Conservation (phyloP, 2,329 filamentous ascomycete species). For the Pseudogymnoascus sp. region DNA sequence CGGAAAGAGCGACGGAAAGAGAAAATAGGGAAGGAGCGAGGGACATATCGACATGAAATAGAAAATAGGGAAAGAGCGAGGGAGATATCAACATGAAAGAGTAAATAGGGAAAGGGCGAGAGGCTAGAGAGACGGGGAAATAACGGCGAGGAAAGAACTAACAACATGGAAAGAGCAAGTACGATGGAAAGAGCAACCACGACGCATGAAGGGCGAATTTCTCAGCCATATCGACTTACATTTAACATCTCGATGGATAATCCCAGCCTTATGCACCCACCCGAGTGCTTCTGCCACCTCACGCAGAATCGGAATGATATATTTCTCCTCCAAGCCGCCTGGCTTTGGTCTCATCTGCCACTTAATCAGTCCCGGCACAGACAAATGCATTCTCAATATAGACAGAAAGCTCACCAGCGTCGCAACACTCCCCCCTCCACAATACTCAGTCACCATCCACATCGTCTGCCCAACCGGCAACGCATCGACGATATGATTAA, state of each 20-base stretch:
- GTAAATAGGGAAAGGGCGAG: too few species aligned
- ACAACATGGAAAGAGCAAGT: too few species aligned
- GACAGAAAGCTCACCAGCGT: conserved; percentile 48
- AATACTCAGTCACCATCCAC: conserved; percentile 86
- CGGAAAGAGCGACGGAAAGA: neutral
- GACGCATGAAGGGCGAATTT: too few species aligned
- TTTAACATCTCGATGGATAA: conserved; percentile 66
- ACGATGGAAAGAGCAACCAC: neutral
- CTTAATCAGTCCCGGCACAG: conserved; percentile 15
- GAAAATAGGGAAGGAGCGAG: neutral
- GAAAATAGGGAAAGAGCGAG: too few species aligned
- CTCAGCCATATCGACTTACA: conserved; percentile 32
- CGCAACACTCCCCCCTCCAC: conserved; percentile 73
- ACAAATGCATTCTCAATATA: conserved; percentile 30
- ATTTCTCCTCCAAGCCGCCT: conserved; percentile 61
- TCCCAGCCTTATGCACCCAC: conserved; percentile 62
- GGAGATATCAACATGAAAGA: too few species aligned
- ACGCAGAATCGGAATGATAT: conserved; percentile 59
- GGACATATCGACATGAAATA: too few species aligned
- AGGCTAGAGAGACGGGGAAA: too few species aligned
- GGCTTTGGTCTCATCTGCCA: conserved; percentile 55
- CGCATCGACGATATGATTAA: conserved; percentile 75
- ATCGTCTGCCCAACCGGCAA: conserved; percentile 70
- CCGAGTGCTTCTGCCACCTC: conserved; percentile 59
- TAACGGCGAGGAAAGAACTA: neutral